Evolutionary conservation across 2,329 filamentous ascomycete genomes (phyloP), one percentile per base, ranked within the genome.

Genomic region (Aspergillus calidoustus): DNA sequence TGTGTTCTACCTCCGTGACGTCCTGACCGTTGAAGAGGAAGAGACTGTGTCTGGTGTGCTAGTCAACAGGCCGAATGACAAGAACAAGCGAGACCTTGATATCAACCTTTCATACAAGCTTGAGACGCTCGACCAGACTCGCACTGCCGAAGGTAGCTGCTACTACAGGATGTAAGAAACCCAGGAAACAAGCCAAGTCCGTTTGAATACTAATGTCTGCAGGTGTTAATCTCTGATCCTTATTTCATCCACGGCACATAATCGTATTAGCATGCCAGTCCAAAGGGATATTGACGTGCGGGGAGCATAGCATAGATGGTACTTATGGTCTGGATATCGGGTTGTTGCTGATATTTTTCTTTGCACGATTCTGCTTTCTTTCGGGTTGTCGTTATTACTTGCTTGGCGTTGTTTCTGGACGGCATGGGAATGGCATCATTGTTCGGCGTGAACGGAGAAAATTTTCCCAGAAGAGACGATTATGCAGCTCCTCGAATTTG

Each of bases 1-100:
- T 13, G 95, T 99, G 65, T 98, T 99, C 83, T 99, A 99, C 82
- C 85, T 99, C 66, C 88, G 91, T 73, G 93, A 99, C 70, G 91
- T 97, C 38, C 83, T 99, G 67, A 98, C 93, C 19, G 93, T 97
- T 43, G 90, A 96, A 79, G 86, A 92, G 74, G 92, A 90, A 60
- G 95, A 99, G 83, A 84, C 87, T 72, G 84, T 99, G 63, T 80
- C 82, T 63, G 91, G 92, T 72, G 82, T 84, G 34, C 82, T 99
- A 46, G 84, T 87, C 66, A 96, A 94, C 82, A 90, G 89, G 80
- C 95, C 95, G 57, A 99, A 97, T 77, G 85, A 90, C 66, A 93
- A 95, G 86, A 98, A 99, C 84, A 89, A 90, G 77, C 90, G 95
- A 68, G 95, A 99, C 77, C 85, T 99, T 59, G 95, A 99, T 79